Conservation (phyloP, 345 rosid species). For the Cardamine resedifolia region DNA sequence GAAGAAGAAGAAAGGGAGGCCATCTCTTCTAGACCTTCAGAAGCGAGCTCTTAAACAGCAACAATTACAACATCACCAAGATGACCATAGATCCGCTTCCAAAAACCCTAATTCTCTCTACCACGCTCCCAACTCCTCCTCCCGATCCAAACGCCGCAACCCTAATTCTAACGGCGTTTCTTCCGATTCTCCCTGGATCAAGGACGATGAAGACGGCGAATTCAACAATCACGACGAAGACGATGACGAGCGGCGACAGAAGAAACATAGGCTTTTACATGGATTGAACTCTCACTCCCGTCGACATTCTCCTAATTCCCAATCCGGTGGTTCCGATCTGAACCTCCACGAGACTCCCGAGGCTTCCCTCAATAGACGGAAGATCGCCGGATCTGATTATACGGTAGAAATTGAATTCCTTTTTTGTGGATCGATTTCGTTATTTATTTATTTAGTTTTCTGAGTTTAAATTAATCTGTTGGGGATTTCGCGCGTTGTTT, state of each 20-base stretch:
- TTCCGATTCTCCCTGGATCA: conserved; percentile 34
- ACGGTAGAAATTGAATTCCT: conserved; percentile 43
- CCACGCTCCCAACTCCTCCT: conserved; percentile 38
- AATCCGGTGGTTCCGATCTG: conserved; percentile 44
- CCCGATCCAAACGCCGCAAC: conserved; percentile 61
- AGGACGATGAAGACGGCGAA: conserved; percentile 38
- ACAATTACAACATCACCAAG: conserved; percentile 37
- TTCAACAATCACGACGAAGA: conserved; percentile 46
- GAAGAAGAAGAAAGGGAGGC: conserved; percentile 98
- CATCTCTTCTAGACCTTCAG: conserved; percentile 90
- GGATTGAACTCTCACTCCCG: conserved; percentile 55
- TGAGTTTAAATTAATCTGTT: conserved; percentile 12
- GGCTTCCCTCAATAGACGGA: conserved; percentile 38
- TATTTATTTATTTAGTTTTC: conserved; percentile 5
- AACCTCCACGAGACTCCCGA: conserved; percentile 47
- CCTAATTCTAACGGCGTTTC: conserved; percentile 41
- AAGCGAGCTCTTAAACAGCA: conserved; percentile 83
- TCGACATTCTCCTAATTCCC: conserved; percentile 43
- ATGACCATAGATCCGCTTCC: conserved; percentile 39
- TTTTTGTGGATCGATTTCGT: background rate
- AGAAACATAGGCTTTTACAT: conserved; percentile 68
- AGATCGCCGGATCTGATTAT: conserved; percentile 64
- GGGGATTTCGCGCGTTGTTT: conserved; percentile 60
- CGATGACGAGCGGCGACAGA: conserved; percentile 70
- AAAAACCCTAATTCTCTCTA: conserved; percentile 60